Evolutionary conservation across 768 basidiomycete genomes (phyloP), one percentile per base, ranked within the genome.

Genomic region (Saitozyma podzolica): DNA sequence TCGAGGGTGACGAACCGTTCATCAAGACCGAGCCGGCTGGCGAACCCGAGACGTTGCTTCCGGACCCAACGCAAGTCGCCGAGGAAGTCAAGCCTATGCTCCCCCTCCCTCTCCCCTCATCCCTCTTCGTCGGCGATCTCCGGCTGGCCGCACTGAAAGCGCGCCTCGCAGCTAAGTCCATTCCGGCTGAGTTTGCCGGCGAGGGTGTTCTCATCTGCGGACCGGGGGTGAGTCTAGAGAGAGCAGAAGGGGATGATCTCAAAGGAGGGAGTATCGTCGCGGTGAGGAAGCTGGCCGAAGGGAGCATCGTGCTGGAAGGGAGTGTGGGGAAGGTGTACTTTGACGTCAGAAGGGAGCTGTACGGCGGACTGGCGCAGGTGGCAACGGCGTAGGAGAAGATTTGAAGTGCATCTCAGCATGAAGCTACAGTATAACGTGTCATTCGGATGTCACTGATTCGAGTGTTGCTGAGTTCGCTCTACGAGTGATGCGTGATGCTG

Each of bases 101-200:
- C 19, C 53, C 62, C 11, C 82, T 85, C 17, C 83, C 85, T 9
- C 82, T 97, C 3, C 91, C 92, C 0, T 86, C 87, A 62, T 94
- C 95, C 0, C 90, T 94, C 8, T 95, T 97, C 88, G 96, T 99
- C 59, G 96, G 96, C 55, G 96, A 98, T 73, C 85, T 99, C 48
- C 93, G 96, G 76, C 83, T 99, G 39, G 93, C 92, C 0, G 85
- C 86, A 1, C 84, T 99, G 52, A 96, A 97, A 79, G 78, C 87
- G n/a, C 86, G 88, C 6, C 83, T 99, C 19, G 83, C 86, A 6
- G 79, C 86, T 1, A 81, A 91, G 3, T 88, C 63, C 13, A 87
- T 98, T 51, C 88, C 90, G 50, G 91, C 94, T 0, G 94, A 97
- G 78, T 87, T 98, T 59, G 88, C 93, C n/a, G 95, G 95, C 20